Conservation (phyloP, 2,329 filamentous ascomycete genomes). For the Bipolaris sorokiniana region DNA sequence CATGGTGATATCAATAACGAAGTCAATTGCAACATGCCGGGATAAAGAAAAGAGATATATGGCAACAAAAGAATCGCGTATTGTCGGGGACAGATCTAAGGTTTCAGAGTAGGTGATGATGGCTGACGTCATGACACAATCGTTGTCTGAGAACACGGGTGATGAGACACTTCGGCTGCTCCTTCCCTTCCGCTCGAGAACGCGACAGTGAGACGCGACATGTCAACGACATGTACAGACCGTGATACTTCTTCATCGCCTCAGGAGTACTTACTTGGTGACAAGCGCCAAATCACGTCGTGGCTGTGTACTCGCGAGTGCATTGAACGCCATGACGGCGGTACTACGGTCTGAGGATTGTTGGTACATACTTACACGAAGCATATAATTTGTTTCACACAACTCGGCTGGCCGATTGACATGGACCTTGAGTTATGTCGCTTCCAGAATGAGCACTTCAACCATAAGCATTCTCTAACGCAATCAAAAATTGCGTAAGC, state of each 20-base stretch:
- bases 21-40: not conserved
- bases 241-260: no score
- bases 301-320: not conserved
- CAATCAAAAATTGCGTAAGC: no score
- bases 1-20: constrained; percentile 12
- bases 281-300: not conserved
- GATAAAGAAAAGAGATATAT: not conserved
- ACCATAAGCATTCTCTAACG: no score
- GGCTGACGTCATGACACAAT: constrained; percentile 42
- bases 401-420: no score
- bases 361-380: no score
- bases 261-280: not conserved
- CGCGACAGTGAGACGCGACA: not conserved
- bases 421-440: no score
- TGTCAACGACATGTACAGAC: not conserved
- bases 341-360: no score
- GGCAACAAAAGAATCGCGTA: constrained; percentile 18
- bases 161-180: constrained; percentile 19
- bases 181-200: not conserved
- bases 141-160: constrained; percentile 29
- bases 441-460: no score
- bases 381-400: no score
- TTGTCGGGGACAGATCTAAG: not conserved
- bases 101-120: constrained; percentile 20
- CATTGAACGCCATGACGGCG: no score